Conservation (phyloP, 139 green algal species). For the Pedinophyceae sp. region DNA sequence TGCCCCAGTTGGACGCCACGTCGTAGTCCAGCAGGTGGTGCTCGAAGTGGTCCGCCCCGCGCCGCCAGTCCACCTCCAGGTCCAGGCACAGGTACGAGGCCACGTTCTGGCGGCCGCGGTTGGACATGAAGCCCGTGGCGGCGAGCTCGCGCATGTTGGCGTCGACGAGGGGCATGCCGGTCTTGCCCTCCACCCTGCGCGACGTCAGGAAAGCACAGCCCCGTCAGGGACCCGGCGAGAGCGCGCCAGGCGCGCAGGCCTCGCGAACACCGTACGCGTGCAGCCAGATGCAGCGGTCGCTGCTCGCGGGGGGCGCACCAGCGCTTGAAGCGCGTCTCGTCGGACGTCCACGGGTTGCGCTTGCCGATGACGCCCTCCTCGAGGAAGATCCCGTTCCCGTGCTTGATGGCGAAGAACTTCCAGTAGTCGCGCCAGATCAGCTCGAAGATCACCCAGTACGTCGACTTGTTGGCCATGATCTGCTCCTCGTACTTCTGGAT, state of each 20-base stretch:
- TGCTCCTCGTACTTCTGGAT: constrained; percentile 73
- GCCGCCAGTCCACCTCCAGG: constrained; percentile 80
- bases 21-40: constrained; percentile 84
- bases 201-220: no score
- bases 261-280: no score
- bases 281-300: no score
- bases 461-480: constrained; percentile 70
- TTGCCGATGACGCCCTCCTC: constrained; percentile 17
- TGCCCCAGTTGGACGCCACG: constrained; percentile 73
- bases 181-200: constrained; percentile 64
- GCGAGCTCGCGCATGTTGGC: constrained; percentile 94
- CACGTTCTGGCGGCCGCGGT: constrained; percentile 88
- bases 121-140: constrained; percentile 85
- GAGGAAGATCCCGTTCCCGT: constrained; percentile 76
- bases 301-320: no score
- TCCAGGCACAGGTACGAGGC: constrained; percentile 73
- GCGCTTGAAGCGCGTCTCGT: no score
- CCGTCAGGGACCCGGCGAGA: neutral
- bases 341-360: constrained; percentile 23
- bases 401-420: constrained; percentile 77
- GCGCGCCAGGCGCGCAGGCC: neutral
- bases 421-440: constrained; percentile 87
- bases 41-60: constrained; percentile 75
- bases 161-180: constrained; percentile 86
- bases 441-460: constrained; percentile 88